phyloP scores from a whole-genome alignment of 2,329 filamentous ascomycete genomes.

The Magnaporthiopsis poae region DNA sequence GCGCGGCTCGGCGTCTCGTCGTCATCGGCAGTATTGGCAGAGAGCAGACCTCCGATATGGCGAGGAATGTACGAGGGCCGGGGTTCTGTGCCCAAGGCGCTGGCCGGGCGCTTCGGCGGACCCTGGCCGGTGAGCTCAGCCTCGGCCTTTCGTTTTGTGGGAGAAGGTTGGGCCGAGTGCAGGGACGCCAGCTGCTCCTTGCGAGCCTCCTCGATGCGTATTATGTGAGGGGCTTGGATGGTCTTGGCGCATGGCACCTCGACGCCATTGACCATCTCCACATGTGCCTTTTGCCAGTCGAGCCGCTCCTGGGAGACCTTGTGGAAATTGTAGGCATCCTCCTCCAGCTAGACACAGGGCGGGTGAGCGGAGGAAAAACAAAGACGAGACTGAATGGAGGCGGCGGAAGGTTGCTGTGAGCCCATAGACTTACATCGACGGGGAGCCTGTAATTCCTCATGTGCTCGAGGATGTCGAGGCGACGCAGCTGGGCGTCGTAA shows the following conservation, averaged over 20 bases:
- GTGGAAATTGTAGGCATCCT: neutral
- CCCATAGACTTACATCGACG: constrained; percentile 35
- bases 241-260: constrained; percentile 24
- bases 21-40: constrained; percentile 21
- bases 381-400: neutral
- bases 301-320: constrained; percentile 2
- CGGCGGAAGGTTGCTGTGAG: neutral
- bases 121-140: constrained; percentile 40
- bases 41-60: constrained; percentile 31
- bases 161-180: constrained; percentile 21
- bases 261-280: constrained; percentile 15
- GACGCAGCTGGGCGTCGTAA: constrained; percentile 35
- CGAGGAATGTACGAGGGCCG: constrained; percentile 24
- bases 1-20: constrained; percentile 15
- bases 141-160: constrained; percentile 40
- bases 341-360: constrained; percentile 1
- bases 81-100: constrained; percentile 20
- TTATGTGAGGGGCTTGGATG: constrained; percentile 10
- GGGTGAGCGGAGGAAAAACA: constrained; percentile 5
- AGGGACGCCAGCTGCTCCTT: constrained; percentile 22
- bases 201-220: constrained; percentile 24
- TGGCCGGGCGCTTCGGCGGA: constrained; percentile 35
- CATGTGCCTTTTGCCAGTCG: constrained; percentile 5
- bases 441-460: constrained; percentile 35
- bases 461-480: constrained; percentile 34